These are phyloP conservation scores for Talaromyces albobiverticillius DNA, from an alignment of 2,329 filamentous ascomycete genomes.

Conservation along the genomic window DNA sequence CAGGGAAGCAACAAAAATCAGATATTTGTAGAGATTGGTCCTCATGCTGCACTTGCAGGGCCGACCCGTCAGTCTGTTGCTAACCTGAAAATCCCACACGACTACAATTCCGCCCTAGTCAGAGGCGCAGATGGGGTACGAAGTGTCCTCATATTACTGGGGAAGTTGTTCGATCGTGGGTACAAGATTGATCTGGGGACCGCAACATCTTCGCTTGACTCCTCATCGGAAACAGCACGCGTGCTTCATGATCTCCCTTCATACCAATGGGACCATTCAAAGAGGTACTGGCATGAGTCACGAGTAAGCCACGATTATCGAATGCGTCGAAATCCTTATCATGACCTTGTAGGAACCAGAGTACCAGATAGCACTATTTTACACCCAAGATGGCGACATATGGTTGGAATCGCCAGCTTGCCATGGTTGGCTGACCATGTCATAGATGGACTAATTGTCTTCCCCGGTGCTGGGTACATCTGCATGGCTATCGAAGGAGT, in stretches of 20 bases:
- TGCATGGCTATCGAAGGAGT: conserved; percentile 26
- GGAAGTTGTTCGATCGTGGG: conserved; percentile 10
- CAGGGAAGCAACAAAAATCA: too few species aligned
- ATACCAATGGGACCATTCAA: conserved; percentile 21
- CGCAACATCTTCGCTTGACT: conserved; percentile 8
- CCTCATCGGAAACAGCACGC: too few species aligned
- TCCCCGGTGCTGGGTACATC: conserved; percentile 29
- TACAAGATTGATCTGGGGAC: conserved; percentile 7
- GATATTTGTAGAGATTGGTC: conserved; percentile 32
- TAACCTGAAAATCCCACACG: too few species aligned
- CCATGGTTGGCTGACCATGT: conserved; percentile 33
- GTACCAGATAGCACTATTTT: neutral
- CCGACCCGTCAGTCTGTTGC: too few species aligned
- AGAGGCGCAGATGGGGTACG: too few species aligned
- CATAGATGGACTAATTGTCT: conserved; percentile 29
- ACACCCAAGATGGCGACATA: conserved; percentile 26
- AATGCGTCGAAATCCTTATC: neutral
- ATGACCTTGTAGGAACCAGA: neutral
- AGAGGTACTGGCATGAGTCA: conserved; percentile 18
- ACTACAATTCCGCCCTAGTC: too few species aligned
- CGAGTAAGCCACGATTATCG: conserved; percentile 16
- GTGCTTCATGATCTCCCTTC: conserved; percentile 15
- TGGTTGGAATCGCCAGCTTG: conserved; percentile 26
- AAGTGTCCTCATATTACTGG: conserved; percentile 12
- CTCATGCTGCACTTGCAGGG: conserved; percentile 29